These are phyloP conservation scores for Colletotrichum horii DNA, from an alignment of 2,329 filamentous ascomycete species.

Conservation along the genomic window DNA sequence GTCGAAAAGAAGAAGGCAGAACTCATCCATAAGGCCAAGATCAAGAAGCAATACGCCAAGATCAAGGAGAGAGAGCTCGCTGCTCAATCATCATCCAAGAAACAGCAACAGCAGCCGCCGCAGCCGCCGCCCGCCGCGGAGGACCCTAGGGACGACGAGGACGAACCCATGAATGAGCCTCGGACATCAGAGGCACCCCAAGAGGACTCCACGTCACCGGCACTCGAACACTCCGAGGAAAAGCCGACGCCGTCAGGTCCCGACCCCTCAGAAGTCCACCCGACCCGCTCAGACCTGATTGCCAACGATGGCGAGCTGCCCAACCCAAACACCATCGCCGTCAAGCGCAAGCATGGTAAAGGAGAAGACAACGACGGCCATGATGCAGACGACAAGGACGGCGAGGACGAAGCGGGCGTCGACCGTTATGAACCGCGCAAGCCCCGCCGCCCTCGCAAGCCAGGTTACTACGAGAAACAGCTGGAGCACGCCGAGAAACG, in stretches of 20 bases:
- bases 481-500: slow-evolving; percentile 51
- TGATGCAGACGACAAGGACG: neutral
- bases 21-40: slow-evolving; percentile 89
- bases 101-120: neutral
- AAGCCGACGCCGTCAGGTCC: slow-evolving; percentile 4
- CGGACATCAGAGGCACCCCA: slow-evolving; percentile 29
- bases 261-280: slow-evolving; percentile 36
- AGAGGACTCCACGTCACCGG: neutral
- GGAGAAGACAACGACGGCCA: neutral
- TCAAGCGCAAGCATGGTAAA: slow-evolving; percentile 11
- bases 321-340: slow-evolving; percentile 22
- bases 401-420: slow-evolving; percentile 3
- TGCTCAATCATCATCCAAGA: slow-evolving; percentile 18
- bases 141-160: slow-evolving; percentile 25
- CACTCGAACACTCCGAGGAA: neutral
- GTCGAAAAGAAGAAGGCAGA: slow-evolving; percentile 89
- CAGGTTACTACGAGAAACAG: slow-evolving; percentile 71
- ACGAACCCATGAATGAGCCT: neutral
- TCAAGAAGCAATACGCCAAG: slow-evolving; percentile 92
- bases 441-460: slow-evolving; percentile 34
- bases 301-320: slow-evolving; percentile 29
- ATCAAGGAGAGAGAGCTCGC: slow-evolving; percentile 68
- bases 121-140: slow-evolving; percentile 6
- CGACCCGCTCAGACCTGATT: slow-evolving; percentile 45
- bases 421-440: slow-evolving; percentile 21